Evolutionary conservation across 768 basidiomycete genomes (phyloP).

Genomic region (Cytidiella melzeri): DNA sequence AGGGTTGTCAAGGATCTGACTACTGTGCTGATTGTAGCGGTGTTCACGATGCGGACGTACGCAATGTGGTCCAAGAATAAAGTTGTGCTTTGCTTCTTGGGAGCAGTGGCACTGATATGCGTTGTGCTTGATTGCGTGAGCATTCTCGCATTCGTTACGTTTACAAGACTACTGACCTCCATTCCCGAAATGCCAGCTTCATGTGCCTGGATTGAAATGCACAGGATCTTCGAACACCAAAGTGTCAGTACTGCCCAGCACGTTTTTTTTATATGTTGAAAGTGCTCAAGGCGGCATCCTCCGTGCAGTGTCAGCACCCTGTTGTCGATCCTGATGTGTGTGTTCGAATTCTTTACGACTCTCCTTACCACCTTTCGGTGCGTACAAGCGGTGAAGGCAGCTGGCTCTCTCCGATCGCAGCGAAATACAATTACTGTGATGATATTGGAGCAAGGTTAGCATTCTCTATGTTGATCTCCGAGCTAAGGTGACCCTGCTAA

Average conservation of each 20-base stretch:
- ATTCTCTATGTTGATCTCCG: not conserved
- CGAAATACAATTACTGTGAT: not conserved
- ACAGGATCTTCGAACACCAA: slow-evolving; percentile 12
- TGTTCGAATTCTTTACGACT: slow-evolving; percentile 15
- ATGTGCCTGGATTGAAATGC: slow-evolving; percentile 18
- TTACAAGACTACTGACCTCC: no score
- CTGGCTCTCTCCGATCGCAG: not conserved
- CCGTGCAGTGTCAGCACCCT: slow-evolving; percentile 13
- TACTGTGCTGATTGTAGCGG: no score
- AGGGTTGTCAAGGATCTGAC: no score
- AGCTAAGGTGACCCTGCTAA: not conserved
- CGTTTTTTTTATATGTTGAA: not conserved
- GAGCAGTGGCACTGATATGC: slow-evolving; percentile 17
- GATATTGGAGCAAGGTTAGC: not conserved
- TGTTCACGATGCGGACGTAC: slow-evolving; percentile 2
- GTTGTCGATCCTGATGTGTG: slow-evolving; percentile 16
- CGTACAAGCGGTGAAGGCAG: slow-evolving; percentile 13
- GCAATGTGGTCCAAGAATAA: slow-evolving; percentile 10
- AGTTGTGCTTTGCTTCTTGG: slow-evolving; percentile 13
- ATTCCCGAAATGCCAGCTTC: no score
- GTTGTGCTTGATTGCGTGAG: slow-evolving; percentile 21
- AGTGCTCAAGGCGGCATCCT: not conserved
- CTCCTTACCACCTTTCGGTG: slow-evolving; percentile 15
- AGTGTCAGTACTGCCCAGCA: slow-evolving; percentile 7
- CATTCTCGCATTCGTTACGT: not conserved